Evolutionary conservation across 2,329 filamentous ascomycete genomes (phyloP).

Genomic region (Rutstroemia sp.): DNA sequence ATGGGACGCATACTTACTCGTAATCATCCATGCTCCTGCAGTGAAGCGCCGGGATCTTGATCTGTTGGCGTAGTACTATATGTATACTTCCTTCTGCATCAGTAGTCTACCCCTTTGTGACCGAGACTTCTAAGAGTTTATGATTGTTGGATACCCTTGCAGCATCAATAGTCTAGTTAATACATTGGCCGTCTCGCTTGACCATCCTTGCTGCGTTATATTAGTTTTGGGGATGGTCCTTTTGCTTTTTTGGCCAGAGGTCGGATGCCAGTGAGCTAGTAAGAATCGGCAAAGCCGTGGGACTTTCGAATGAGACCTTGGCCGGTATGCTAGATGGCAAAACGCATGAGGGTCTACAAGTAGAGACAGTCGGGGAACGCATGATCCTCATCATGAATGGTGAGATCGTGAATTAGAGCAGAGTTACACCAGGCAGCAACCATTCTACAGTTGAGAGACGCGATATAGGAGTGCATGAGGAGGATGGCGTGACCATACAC

Average conservation of each 20-base stretch:
- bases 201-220: neutral
- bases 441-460: too few relatives aligned
- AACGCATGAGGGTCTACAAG: neutral
- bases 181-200: too few relatives aligned
- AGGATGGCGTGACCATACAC: too few relatives aligned
- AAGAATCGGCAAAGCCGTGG: neutral
- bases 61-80: neutral
- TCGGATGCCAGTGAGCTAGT: neutral
- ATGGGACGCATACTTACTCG: neutral
- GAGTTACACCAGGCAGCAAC: too few relatives aligned
- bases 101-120: neutral
- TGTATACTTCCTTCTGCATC: neutral
- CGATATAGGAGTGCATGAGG: too few relatives aligned
- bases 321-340: neutral
- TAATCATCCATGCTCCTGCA: neutral
- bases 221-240: neutral
- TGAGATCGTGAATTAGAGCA: too few relatives aligned
- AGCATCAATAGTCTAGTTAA: too few relatives aligned
- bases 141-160: too few relatives aligned
- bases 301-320: neutral
- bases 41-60: neutral
- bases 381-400: neutral
- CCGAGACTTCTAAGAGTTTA: neutral
- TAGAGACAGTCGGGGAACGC: neutral
- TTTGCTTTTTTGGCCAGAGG: neutral